Evolutionary conservation across 2,329 filamentous ascomycete species (phyloP), one percentile per base, ranked within the genome.

Genomic region (Neonectria punicea): DNA sequence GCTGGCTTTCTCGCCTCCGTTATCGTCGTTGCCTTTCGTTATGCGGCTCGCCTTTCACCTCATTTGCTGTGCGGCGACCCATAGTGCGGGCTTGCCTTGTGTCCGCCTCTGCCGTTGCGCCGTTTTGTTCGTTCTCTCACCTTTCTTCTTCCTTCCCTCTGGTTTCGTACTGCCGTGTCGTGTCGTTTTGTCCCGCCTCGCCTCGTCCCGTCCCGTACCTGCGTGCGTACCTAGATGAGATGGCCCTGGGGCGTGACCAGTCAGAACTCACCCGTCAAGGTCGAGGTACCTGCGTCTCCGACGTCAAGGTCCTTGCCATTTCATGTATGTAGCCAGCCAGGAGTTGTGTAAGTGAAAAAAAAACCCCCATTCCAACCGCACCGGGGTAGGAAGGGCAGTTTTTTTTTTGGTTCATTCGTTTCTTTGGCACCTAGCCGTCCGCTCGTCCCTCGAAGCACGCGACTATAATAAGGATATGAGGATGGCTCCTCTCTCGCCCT

Each of bases 401-500:
- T 18, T 43, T 43, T 9, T 41, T 41, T 30, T 30, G 30, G 39
- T 18, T 41, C 10, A 43, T 11, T 25, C 25, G 25, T 25, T 25
- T 25, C 39, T 58, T 16, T 39, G 7, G 36, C 41, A 62, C 46
- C 63, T 56, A 59, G 60, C 50, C 43, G 34, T 62, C 36, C 16
- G 59, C 34, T 44, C 43, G 51, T 65, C 46, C 25, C 41, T 54
- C 44, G 22, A 64, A 51, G 43, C 59, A 50, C 49, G 43, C 53
- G 46, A 64, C 56, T 65, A 65, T 65, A 65, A 57, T 65, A 65
- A 64, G 57, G 56, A 59, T 64, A 50, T 59, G 50, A 13, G 62
- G 47, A 61, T 61, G 53, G 57, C 47, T 47, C 53, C 32, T 46
- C 51, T 57, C 47, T 54, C 53, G 46, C 28, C 55, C 54, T 61